Percentiles rank a stretch among this genome's conserved stretches.
Evolutionary conservation across 805 yeast genomes (phyloP).

Genomic region (Sugiyamaella qingdaonensis): DNA sequence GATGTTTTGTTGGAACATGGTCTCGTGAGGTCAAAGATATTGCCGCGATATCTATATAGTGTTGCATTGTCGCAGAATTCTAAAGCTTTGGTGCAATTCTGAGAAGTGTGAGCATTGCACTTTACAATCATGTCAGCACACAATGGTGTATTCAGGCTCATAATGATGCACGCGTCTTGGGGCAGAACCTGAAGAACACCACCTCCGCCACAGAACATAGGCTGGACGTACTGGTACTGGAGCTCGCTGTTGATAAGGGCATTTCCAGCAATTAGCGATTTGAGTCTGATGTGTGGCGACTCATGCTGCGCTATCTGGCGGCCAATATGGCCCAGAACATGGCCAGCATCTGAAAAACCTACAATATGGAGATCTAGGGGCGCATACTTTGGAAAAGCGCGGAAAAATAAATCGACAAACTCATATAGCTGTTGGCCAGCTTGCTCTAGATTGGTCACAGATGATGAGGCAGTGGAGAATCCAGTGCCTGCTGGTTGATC

Average conservation of each 20-base stretch:
- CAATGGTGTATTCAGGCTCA: conserved; percentile 60
- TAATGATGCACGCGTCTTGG: conserved; percentile 61
- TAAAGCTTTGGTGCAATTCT: conserved; percentile 83
- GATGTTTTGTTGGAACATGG: conserved; percentile 38
- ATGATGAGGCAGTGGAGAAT: conserved; percentile 69
- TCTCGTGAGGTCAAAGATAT: conserved; percentile 60
- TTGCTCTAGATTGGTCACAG: conserved; percentile 62
- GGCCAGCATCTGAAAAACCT: conserved; percentile 93
- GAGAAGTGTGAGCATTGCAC: conserved; percentile 59
- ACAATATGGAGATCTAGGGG: conserved; percentile 70
- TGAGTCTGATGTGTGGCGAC: conserved; percentile 54
- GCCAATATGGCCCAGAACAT: conserved; percentile 79
- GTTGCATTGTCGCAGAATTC: conserved; percentile 73
- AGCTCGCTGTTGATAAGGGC: conserved; percentile 82
- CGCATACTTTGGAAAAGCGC: conserved; percentile 70
- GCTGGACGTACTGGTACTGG: conserved; percentile 75
- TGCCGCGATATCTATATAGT: conserved; percentile 63
- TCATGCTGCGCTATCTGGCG: conserved; percentile 45
- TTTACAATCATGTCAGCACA: conserved; percentile 58
- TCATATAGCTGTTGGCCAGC: conserved; percentile 87
- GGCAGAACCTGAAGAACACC: conserved; percentile 67
- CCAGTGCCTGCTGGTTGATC: conserved; percentile 96
- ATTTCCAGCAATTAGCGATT: conserved; percentile 84
- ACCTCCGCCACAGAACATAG: conserved; percentile 91
- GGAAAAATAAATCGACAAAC: conserved; percentile 77